Percentiles rank a stretch among this genome's conserved stretches.
phyloP scores from a whole-genome alignment of 495 filamentous ascomycete species.

The Trichocladium antarcticum region DNA sequence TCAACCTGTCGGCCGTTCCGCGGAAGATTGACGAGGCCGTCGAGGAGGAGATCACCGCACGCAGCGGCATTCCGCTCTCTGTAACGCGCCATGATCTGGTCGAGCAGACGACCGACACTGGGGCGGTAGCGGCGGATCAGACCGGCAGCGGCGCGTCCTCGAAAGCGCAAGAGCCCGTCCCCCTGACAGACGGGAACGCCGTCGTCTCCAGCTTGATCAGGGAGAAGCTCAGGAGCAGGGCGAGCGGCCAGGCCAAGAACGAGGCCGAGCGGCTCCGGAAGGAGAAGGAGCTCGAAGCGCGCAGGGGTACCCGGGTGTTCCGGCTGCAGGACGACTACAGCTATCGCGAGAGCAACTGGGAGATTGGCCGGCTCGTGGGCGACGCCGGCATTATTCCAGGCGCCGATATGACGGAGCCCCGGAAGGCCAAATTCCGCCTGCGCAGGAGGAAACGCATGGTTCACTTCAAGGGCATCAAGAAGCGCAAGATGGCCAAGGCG shows the following conservation, averaged over 20 bases:
- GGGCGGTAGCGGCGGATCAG: not conserved
- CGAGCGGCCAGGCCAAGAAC: constrained; percentile 27
- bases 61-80: constrained; percentile 36
- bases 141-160: not conserved
- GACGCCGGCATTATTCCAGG: constrained; percentile 21
- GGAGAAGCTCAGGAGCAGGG: constrained; percentile 28
- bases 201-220: constrained; percentile 25
- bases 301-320: constrained; percentile 30
- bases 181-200: constrained; percentile 14
- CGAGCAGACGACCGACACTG: not conserved
- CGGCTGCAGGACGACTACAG: constrained; percentile 59
- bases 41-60: constrained; percentile 22
- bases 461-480: constrained; percentile 16
- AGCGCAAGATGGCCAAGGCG: constrained; percentile 17
- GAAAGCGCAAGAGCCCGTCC: not conserved
- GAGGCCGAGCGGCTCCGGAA: constrained; percentile 14
- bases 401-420: constrained; percentile 19
- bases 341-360: constrained; percentile 75
- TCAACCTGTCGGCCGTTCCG: constrained; percentile 53
- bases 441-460: constrained; percentile 17
- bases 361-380: constrained; percentile 52
- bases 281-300: constrained; percentile 16
- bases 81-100: constrained; percentile 29
- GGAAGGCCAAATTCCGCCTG: constrained; percentile 22
- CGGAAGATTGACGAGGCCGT: constrained; percentile 15